These are phyloP conservation scores for Globisporangium canariense DNA, from an alignment of 352 stramenopile genomes.

Conservation along the genomic window DNA sequence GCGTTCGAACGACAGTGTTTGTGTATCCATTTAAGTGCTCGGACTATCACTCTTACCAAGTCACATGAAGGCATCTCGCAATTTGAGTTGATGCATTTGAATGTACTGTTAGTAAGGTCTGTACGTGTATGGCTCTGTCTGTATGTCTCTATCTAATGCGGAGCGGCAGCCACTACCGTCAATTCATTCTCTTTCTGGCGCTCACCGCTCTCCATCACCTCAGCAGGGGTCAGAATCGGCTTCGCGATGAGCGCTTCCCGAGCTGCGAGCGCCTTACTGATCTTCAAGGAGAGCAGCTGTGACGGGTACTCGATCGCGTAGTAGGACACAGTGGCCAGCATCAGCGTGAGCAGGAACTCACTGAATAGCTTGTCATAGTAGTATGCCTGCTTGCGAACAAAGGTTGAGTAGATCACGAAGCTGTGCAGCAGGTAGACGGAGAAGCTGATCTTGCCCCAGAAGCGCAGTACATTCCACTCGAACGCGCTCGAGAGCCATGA, in stretches of 20 bases:
- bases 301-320: slow-evolving; percentile 44
- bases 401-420: slow-evolving; percentile 25
- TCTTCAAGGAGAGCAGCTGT: slow-evolving; percentile 32
- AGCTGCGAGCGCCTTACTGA: slow-evolving; percentile 15
- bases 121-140: neutral
- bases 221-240: too few species aligned
- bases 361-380: slow-evolving; percentile 37
- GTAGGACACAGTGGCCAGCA: slow-evolving; percentile 36
- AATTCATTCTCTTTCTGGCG: neutral
- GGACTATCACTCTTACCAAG: neutral
- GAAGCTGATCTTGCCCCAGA: slow-evolving; percentile 31
- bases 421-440: slow-evolving; percentile 40
- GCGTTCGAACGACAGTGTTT: neutral
- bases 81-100: too few species aligned
- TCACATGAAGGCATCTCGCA: neutral
- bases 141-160: neutral
- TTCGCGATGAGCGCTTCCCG: neutral
- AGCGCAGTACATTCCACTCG: slow-evolving; percentile 19
- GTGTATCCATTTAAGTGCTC: neutral
- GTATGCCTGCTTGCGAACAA: slow-evolving; percentile 22
- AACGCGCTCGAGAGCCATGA: slow-evolving; percentile 9
- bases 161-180: neutral
- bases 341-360: slow-evolving; percentile 24
- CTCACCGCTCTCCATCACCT: too few species aligned
- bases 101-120: neutral